Conservation (phyloP, 768 basidiomycete species). For the Strobilomyces echinocephalus region DNA sequence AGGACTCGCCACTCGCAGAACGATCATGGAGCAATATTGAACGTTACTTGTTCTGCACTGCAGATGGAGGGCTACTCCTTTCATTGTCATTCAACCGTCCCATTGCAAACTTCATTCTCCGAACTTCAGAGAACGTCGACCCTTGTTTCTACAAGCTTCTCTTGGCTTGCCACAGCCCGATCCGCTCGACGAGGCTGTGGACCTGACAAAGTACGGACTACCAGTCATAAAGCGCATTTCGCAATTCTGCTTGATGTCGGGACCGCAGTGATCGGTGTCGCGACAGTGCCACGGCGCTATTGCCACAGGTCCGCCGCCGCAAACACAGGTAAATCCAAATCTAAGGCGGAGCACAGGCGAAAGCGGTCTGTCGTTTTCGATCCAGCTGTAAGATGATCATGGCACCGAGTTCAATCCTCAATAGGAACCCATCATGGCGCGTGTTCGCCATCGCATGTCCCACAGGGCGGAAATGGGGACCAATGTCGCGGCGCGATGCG, state of each 20-base stretch:
- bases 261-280: too few species aligned
- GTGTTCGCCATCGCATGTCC: slow-evolving; percentile 36
- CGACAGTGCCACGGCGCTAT: too few species aligned
- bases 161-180: slow-evolving; percentile 47
- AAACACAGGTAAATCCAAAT: too few species aligned
- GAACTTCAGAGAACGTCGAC: slow-evolving; percentile 46
- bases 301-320: too few species aligned
- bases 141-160: slow-evolving; percentile 54
- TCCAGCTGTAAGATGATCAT: slow-evolving; percentile 22
- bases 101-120: slow-evolving; percentile 50
- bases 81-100: slow-evolving; percentile 50
- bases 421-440: slow-evolving; percentile 29
- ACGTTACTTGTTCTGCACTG: too few species aligned
- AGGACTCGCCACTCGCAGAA: too few species aligned
- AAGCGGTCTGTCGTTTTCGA: too few species aligned
- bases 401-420: slow-evolving; percentile 31
- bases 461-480: slow-evolving; percentile 32
- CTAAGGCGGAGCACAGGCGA: too few species aligned
- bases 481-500: slow-evolving; percentile 32
- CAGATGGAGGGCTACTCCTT: too few species aligned
- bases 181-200: slow-evolving; percentile 24
- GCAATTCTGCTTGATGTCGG: too few species aligned
- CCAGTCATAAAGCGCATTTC: slow-evolving; percentile 32
- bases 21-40: too few species aligned
- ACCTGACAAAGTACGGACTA: slow-evolving; percentile 31